Evolutionary conservation across 768 basidiomycete species (phyloP).

Genomic region (Baorangia bicolor): DNA sequence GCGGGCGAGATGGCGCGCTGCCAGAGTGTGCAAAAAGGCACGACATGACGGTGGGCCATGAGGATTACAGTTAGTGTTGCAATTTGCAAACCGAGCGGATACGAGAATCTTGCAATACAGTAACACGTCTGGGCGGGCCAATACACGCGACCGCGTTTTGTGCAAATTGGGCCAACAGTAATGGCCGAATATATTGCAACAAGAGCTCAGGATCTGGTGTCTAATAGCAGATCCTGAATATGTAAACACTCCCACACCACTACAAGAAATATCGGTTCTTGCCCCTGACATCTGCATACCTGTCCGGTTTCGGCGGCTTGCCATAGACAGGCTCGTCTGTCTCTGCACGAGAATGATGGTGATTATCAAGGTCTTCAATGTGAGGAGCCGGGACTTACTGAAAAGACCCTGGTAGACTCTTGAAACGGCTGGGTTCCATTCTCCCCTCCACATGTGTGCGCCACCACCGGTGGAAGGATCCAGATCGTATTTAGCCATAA

Average conservation of each 20-base stretch:
- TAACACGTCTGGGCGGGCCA: too few species aligned
- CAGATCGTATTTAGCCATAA: slow-evolving; percentile 54
- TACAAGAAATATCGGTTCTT: slow-evolving; percentile 31
- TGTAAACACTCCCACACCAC: background rate
- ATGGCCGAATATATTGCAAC: too few species aligned
- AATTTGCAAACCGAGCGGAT: too few species aligned
- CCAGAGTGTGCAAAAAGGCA: too few species aligned
- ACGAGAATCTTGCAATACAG: too few species aligned
- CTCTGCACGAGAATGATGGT: slow-evolving; percentile 11
- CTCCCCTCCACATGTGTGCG: slow-evolving; percentile 79
- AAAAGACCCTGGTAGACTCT: slow-evolving; percentile 65
- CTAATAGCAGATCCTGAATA: background rate
- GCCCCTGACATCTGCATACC: slow-evolving; percentile 29
- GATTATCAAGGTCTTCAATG: background rate
- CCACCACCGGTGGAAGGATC: slow-evolving; percentile 62
- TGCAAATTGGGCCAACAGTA: too few species aligned
- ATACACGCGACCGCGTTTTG: too few species aligned
- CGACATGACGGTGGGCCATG: too few species aligned
- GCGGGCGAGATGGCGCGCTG: too few species aligned
- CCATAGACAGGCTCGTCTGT: slow-evolving; percentile 26
- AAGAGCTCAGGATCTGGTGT: too few species aligned
- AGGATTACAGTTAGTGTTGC: too few species aligned
- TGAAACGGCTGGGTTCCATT: slow-evolving; percentile 67
- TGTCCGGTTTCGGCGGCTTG: slow-evolving; percentile 29
- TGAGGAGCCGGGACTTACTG: slow-evolving; percentile 45